Percentiles rank a stretch among this genome's conserved stretches.
These are phyloP conservation scores for Oryza brachyantha DNA, from an alignment of 176 grass and related monocot species.

Conservation along the genomic window DNA sequence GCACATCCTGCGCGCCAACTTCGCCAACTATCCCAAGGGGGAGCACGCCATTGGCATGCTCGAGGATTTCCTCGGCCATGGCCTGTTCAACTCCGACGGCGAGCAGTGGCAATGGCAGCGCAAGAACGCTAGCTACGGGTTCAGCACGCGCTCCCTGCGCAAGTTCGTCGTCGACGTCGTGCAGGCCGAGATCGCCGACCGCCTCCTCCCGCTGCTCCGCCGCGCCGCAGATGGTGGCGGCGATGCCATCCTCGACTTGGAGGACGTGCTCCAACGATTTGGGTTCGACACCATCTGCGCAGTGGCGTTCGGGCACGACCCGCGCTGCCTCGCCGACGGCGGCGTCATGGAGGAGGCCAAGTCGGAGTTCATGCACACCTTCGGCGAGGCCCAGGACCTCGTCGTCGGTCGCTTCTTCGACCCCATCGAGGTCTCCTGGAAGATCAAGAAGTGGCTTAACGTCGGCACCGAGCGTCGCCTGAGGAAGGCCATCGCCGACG, in stretches of 20 bases:
- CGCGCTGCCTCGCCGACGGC: slow-evolving; percentile 38
- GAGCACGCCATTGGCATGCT: slow-evolving; percentile 10
- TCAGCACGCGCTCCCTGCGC: slow-evolving; percentile 21
- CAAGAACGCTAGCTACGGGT: slow-evolving; percentile 32
- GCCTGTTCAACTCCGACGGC: slow-evolving; percentile 37
- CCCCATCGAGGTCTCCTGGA: slow-evolving; percentile 24
- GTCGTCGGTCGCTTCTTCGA: slow-evolving; percentile 28
- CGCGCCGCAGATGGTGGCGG: not conserved
- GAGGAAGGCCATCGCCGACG: slow-evolving; percentile 24
- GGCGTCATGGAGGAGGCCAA: not conserved
- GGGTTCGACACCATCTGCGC: slow-evolving; percentile 65
- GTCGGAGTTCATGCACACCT: slow-evolving; percentile 40
- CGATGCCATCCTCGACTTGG: not conserved
- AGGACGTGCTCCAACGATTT: slow-evolving; percentile 49
- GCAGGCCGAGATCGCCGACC: slow-evolving; percentile 14
- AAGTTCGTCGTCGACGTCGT: slow-evolving; percentile 31
- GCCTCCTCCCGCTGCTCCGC: slow-evolving; percentile 31
- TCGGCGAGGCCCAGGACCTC: slow-evolving; percentile 48
- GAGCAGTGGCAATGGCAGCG: slow-evolving; percentile 38
- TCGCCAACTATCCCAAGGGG: slow-evolving; percentile 27
- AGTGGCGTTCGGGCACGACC: slow-evolving; percentile 57
- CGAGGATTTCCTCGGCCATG: slow-evolving; percentile 24
- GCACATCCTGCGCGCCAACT: slow-evolving; percentile 27
- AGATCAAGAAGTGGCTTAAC: slow-evolving; percentile 54
- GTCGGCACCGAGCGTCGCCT: slow-evolving; percentile 35